A percentile compares a stretch with the other conserved stretches of the same genome.
Conservation (phyloP, 129 eudicot genomes). For the Ambrosia artemisiifolia region DNA sequence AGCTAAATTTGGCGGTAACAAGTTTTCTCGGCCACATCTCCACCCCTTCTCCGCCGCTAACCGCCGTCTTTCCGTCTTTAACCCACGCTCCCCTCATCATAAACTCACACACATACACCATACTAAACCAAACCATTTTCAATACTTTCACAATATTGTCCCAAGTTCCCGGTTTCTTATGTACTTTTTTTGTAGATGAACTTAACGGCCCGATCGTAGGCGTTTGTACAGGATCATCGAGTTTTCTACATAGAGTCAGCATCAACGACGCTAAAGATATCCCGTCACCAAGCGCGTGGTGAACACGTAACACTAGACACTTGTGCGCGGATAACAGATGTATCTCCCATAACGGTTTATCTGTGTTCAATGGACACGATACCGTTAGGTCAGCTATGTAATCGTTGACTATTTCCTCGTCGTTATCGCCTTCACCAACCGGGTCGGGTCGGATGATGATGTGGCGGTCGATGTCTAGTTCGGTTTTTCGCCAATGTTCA, state of each 20-base stretch:
- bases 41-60: constrained; percentile 79
- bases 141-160: constrained; percentile 17
- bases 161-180: constrained; percentile 1
- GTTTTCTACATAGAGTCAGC: constrained; percentile 41
- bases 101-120: constrained; percentile 46
- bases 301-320: constrained; percentile 55
- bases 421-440: constrained; percentile 19
- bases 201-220: constrained; percentile 32
- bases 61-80: constrained; percentile 44
- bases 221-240: constrained; percentile 33
- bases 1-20: constrained; percentile 55
- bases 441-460: constrained; percentile 41
- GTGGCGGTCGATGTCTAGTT: constrained; percentile 56
- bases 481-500: constrained; percentile 55
- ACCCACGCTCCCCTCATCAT: constrained; percentile 42
- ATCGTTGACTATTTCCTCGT: constrained; percentile 50
- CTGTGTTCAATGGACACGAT: constrained; percentile 50
- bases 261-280: constrained; percentile 69
- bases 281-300: constrained; percentile 89
- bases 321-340: constrained; percentile 60
- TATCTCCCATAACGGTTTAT: constrained; percentile 80
- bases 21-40: constrained; percentile 82
- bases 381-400: constrained; percentile 62
- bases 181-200: not conserved
- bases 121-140: constrained; percentile 44